Evolutionary conservation across 306 rosid species (phyloP).

Genomic region (Corylus avellana): DNA sequence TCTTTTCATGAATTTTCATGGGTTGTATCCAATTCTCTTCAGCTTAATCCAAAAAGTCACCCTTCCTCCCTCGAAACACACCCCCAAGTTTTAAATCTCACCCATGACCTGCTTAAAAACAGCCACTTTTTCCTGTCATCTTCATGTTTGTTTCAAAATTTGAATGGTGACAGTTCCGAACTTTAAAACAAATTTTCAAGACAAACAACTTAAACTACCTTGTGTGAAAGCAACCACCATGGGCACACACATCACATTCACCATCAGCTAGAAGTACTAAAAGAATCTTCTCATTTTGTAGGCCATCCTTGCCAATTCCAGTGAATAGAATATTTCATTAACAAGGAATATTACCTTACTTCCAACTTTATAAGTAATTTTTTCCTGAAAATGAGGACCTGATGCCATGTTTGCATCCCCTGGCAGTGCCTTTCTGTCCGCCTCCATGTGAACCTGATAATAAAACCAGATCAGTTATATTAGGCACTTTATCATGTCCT

Average conservation of each 20-base stretch:
- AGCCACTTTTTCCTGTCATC: not conserved
- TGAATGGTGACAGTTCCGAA: not conserved
- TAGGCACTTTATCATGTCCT: slow-evolving; percentile 27
- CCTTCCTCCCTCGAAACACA: not conserved
- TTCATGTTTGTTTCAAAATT: not conserved
- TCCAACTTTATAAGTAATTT: slow-evolving; percentile 75
- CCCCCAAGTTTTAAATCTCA: not conserved
- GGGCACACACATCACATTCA: not conserved
- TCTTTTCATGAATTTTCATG: not conserved
- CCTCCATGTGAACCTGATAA: slow-evolving; percentile 93
- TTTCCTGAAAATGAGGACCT: slow-evolving; percentile 57
- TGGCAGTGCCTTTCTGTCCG: slow-evolving; percentile 73
- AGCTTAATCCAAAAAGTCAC: not conserved
- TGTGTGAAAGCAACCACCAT: not conserved
- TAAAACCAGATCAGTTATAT: slow-evolving; percentile 25
- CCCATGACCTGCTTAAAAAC: not conserved
- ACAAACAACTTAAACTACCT: not conserved
- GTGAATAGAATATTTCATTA: slow-evolving; percentile 5
- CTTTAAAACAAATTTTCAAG: not conserved
- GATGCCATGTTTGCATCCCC: slow-evolving; percentile 54
- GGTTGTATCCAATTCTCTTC: slow-evolving; percentile 1
- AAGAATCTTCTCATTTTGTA: slow-evolving; percentile 3
- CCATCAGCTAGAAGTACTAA: not conserved
- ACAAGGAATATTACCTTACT: slow-evolving; percentile 65
- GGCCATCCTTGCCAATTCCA: not conserved